Base-by-base conservation (phyloP, 768 basidiomycete genomes). In the Naganishia friedmannii region DNA sequence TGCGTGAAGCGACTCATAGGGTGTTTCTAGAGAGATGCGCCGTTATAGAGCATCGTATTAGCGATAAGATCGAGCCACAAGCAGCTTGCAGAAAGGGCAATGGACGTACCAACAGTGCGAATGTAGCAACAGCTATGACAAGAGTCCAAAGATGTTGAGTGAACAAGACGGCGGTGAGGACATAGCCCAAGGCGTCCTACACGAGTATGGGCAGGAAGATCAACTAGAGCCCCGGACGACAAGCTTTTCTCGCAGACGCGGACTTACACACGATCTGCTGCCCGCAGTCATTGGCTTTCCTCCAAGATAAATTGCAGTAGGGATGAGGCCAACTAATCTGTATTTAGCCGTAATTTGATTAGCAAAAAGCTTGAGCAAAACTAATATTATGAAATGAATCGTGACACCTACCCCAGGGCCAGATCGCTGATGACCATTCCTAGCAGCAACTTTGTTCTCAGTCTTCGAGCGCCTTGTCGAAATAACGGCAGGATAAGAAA, bases 121-220 rank as follows among this genome's bases (percentile, higher is more conserved):
- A 78, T 12, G 79, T 80, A 3, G 78, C 75, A 17, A 80, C 57
- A 12, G 79, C 79, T 15, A 79, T 78, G n/a, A 63, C 53, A 48
- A 79, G 32, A 28, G 79, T 80, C 78, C 78, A 80, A 2, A 80
- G 67, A 70, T 80, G 77, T 66, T 80, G 79, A 28, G 76, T 76
- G 71, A 79, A 80, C 3, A 80, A 56, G 7, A 76, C 68, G 0
- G 69, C n/a, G 8, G 78, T 80, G 53, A 79, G 58, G 23, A 80
- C 31, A 68, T 78, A 78, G 4, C 75, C 79, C 0, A 42, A 23
- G 7, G 72, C 75, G 60, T 77, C 70, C 78, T 79, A 68, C 42
- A 54, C 2, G 23, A n/a, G 34, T 15, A n/a, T 15, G 31, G n/a
- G 10, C 42, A 66, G 17, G 46, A 17, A 68, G 55, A 34, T 53